phyloP scores from a whole-genome alignment of 805 yeast species.

The Komagataella ulmi region DNA sequence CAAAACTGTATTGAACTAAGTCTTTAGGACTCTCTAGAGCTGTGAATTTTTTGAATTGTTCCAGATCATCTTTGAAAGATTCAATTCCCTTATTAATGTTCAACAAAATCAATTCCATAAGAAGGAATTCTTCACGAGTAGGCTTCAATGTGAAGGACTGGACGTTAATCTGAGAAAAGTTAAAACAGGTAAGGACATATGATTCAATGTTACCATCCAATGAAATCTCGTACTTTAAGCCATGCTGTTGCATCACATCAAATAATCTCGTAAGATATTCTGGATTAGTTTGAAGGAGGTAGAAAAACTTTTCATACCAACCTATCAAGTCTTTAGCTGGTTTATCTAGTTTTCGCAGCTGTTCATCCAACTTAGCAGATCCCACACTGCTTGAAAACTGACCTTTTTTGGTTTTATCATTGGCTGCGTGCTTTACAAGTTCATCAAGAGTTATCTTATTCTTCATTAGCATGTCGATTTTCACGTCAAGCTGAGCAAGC shows the following conservation, averaged over 20 bases:
- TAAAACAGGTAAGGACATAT: slow-evolving; percentile 19
- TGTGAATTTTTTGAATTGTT: slow-evolving; percentile 2
- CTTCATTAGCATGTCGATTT: slow-evolving; percentile 63
- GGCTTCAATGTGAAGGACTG: slow-evolving; percentile 12
- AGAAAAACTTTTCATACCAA: slow-evolving; percentile 66
- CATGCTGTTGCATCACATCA: slow-evolving; percentile 13
- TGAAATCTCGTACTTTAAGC: slow-evolving; percentile 9
- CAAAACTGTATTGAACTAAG: slow-evolving; percentile 7
- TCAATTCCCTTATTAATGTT: slow-evolving; percentile 19
- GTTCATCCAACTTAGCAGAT: background rate
- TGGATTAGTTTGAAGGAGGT: slow-evolving; percentile 75
- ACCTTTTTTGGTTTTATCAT: slow-evolving; percentile 9
- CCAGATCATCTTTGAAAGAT: slow-evolving; percentile 10
- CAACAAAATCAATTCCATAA: slow-evolving; percentile 41
- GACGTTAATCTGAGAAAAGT: slow-evolving; percentile 9
- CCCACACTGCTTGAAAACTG: slow-evolving; percentile 4
- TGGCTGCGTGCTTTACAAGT: slow-evolving; percentile 26
- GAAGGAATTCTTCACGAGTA: slow-evolving; percentile 59
- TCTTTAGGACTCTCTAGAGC: slow-evolving; percentile 3
- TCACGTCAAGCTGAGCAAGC: slow-evolving; percentile 65
- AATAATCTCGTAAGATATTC: slow-evolving; percentile 50
- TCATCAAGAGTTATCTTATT: slow-evolving; percentile 74
- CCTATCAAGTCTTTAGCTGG: slow-evolving; percentile 41
- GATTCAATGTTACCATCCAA: slow-evolving; percentile 19
- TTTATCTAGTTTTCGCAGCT: slow-evolving; percentile 15